Evolutionary conservation across 345 rosid genomes (phyloP).

Genomic region (Ceriops decandra): DNA sequence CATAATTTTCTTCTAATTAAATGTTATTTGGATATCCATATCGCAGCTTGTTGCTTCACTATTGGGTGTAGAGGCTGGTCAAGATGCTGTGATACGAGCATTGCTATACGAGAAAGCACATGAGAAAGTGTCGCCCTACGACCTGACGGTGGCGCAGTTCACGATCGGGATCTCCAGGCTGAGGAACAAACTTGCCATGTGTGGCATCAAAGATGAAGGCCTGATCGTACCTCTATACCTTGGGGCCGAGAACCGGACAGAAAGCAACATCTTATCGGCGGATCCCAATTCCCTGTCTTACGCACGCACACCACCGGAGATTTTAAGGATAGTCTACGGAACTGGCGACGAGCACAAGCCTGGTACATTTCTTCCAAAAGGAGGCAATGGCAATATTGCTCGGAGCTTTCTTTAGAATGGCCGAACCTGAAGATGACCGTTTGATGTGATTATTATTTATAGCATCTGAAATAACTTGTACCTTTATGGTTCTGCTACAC

Average conservation of each 20-base stretch:
- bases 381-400: slow-evolving; percentile 39
- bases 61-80: slow-evolving; percentile 63
- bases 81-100: slow-evolving; percentile 61
- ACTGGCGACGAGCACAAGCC: slow-evolving; percentile 21
- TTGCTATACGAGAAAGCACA: slow-evolving; percentile 41
- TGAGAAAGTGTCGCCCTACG: slow-evolving; percentile 32
- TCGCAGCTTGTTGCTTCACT: slow-evolving; percentile 49
- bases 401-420: neutral
- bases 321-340: slow-evolving; percentile 35
- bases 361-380: slow-evolving; percentile 18
- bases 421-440: no score
- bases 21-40: no score
- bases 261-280: slow-evolving; percentile 37
- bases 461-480: no score
- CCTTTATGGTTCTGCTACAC: no score
- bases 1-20: no score
- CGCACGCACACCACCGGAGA: slow-evolving; percentile 35
- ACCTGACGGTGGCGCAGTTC: slow-evolving; percentile 37
- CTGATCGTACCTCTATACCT: slow-evolving; percentile 34
- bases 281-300: slow-evolving; percentile 30
- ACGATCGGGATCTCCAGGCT: slow-evolving; percentile 30
- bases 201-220: slow-evolving; percentile 57
- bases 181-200: slow-evolving; percentile 34
- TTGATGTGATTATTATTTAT: no score
- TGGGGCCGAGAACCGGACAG: slow-evolving; percentile 38